A percentile compares a stretch with the other conserved stretches of the same genome.
phyloP scores from a whole-genome alignment of 495 filamentous ascomycete species.

The Astrothelium subdiscretum region DNA sequence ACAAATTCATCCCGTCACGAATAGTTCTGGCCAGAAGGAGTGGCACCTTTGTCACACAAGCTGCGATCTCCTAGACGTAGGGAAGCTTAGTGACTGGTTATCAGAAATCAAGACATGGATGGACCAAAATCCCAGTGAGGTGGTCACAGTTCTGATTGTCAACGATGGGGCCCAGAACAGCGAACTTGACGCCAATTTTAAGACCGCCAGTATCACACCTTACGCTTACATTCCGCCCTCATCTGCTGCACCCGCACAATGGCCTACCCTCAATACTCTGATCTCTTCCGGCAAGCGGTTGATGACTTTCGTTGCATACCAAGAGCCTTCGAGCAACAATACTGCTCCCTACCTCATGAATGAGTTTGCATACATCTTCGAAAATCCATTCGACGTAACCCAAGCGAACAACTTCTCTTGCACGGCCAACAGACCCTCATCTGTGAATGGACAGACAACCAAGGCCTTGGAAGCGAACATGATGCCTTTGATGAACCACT shows the following conservation, averaged over 20 bases:
- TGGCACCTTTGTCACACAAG: conserved; percentile 29
- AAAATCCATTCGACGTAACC: conserved; percentile 26
- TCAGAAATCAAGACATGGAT: conserved; percentile 26
- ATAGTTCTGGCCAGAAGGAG: conserved; percentile 7
- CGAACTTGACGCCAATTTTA: conserved; percentile 18
- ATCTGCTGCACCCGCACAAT: conserved; percentile 9
- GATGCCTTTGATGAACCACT: conserved; percentile 33
- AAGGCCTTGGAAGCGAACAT: conserved; percentile 17
- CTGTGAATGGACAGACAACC: conserved; percentile 8
- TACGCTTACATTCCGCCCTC: conserved; percentile 22
- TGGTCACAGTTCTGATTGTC: conserved; percentile 30
- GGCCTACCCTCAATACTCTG: conserved; percentile 27
- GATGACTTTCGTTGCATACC: conserved; percentile 26
- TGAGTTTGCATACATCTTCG: conserved; percentile 31
- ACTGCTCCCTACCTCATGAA: conserved; percentile 28
- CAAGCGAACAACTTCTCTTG: conserved; percentile 22
- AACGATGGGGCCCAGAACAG: conserved; percentile 19
- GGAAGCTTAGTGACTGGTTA: conserved; percentile 23
- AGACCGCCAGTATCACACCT: conserved; percentile 17
- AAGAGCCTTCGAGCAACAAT: conserved; percentile 10
- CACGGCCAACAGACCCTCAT: conserved; percentile 20
- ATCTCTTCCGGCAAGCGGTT: conserved; percentile 26
- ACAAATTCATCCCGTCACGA: conserved; percentile 21
- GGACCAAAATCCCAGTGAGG: conserved; percentile 28
- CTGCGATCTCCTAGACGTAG: conserved; percentile 26